phyloP scores from a whole-genome alignment of 768 basidiomycete genomes.

The Lactarius deliciosus region DNA sequence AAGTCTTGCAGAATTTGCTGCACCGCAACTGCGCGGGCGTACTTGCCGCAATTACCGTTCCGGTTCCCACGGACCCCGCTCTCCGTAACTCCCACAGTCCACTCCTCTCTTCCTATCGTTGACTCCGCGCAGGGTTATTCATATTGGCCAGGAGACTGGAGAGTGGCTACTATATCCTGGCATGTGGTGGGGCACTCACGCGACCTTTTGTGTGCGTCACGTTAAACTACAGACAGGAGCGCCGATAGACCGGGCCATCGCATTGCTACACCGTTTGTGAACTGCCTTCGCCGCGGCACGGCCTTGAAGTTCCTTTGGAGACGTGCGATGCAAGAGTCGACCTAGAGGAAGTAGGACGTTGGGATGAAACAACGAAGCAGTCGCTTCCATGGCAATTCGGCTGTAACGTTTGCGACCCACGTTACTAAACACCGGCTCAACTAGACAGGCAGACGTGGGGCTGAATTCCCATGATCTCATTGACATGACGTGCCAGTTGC shows the following conservation, averaged over 20 bases:
- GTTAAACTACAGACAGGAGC: no score
- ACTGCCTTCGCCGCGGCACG: neutral
- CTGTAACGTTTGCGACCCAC: neutral
- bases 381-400: conserved; percentile 2
- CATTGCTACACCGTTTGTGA: neutral
- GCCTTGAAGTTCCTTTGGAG: neutral
- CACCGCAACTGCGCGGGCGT: neutral
- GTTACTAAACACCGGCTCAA: neutral
- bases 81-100: neutral
- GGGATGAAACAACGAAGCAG: neutral
- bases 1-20: neutral
- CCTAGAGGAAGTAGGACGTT: neutral
- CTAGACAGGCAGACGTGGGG: neutral
- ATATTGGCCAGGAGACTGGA: neutral
- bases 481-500: neutral
- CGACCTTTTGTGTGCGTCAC: neutral
- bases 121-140: neutral
- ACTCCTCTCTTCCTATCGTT: neutral
- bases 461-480: neutral
- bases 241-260: neutral
- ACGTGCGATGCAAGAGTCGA: neutral
- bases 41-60: neutral
- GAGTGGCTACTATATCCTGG: neutral
- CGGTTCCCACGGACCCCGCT: neutral
- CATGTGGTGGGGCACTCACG: neutral